Conservation (phyloP, 164 flowering plant genomes). For the Dillenia suffruticosa region DNA sequence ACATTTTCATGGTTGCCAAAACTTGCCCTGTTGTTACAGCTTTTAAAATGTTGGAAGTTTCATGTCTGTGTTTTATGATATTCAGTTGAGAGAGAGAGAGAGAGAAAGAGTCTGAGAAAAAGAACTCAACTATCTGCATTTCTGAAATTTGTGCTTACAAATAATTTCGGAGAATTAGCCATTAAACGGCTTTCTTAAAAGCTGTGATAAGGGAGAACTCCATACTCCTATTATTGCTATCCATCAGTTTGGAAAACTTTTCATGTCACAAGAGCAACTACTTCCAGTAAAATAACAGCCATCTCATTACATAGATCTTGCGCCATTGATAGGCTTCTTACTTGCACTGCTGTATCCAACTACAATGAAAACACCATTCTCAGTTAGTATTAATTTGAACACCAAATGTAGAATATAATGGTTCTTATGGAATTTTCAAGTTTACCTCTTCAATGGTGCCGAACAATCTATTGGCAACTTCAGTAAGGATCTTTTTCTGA, state of each 20-base stretch:
- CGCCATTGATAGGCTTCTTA: constrained; percentile 10
- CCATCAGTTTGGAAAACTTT: constrained; percentile 19
- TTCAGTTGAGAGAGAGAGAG: too few relatives aligned
- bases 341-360: constrained; percentile 20
- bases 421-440: neutral
- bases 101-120: too few relatives aligned
- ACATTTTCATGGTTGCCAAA: too few relatives aligned
- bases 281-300: constrained; percentile 19
- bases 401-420: neutral
- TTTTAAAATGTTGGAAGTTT: too few relatives aligned
- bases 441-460: constrained; percentile 27
- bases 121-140: too few relatives aligned
- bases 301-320: constrained; percentile 18
- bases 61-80: too few relatives aligned
- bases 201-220: neutral
- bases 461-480: constrained; percentile 24
- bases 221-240: constrained; percentile 1
- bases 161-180: too few relatives aligned
- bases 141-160: too few relatives aligned
- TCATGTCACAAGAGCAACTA: constrained; percentile 17
- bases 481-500: constrained; percentile 20
- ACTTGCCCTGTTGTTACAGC: too few relatives aligned
- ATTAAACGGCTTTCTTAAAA: too few relatives aligned
- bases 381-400: neutral
- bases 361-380: constrained; percentile 2